Evolutionary conservation across 1,284 basidiomycete genomes (phyloP).

Genomic region (Pseudozyma sp.): DNA sequence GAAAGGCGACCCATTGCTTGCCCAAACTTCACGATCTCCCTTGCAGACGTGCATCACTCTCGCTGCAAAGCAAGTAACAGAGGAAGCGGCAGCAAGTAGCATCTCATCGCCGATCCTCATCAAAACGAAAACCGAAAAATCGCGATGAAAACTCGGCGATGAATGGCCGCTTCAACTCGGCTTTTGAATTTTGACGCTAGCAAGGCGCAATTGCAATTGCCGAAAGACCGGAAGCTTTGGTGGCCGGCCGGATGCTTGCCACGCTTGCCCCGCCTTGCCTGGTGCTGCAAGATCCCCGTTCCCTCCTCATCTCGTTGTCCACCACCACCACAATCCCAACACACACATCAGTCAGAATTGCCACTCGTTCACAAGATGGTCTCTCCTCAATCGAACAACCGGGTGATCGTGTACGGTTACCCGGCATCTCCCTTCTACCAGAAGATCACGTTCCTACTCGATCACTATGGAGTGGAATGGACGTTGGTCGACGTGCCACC

Average conservation of each 20-base stretch:
- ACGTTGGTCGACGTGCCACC: conserved; percentile 37
- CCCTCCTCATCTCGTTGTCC: background rate
- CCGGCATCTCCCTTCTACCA: conserved; percentile 45
- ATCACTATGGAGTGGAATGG: conserved; percentile 42
- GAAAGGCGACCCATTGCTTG: background rate
- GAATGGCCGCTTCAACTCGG: conserved; percentile 1
- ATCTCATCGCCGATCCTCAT: too few species aligned
- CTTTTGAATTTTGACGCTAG: conserved; percentile 1
- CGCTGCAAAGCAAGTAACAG: too few species aligned
- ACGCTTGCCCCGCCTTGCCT: background rate
- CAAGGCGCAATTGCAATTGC: background rate
- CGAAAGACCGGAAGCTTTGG: conserved; percentile 10
- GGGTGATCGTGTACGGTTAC: conserved; percentile 50
- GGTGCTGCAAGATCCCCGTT: too few species aligned
- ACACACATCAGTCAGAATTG: background rate
- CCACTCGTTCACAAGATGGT: conserved; percentile 9
- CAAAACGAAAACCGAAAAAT: too few species aligned
- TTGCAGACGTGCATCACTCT: too few species aligned
- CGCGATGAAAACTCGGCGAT: too few species aligned
- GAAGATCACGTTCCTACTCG: conserved; percentile 35
- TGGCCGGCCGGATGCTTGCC: background rate
- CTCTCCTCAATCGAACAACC: conserved; percentile 16
- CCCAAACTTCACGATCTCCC: too few species aligned
- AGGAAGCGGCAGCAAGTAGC: too few species aligned
- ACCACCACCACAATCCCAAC: too few species aligned